A percentile compares a stretch with the other conserved stretches of the same genome.
Evolutionary conservation across 2,329 filamentous ascomycete genomes (phyloP).

Genomic region (Paraphaeosphaeria sporulosa): DNA sequence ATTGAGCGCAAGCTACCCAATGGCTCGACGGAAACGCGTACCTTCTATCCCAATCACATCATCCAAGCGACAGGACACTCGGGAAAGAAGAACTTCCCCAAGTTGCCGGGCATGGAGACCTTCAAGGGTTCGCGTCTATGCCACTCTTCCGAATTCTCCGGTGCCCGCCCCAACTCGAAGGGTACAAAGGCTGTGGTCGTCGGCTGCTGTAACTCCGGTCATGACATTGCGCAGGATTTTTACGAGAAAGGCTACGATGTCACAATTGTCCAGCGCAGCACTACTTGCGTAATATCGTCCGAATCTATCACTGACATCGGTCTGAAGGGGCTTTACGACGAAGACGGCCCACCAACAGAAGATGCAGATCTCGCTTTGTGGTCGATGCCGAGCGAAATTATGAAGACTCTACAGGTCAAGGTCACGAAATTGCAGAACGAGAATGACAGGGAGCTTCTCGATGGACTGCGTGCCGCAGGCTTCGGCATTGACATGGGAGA

Average conservation of each 20-base stretch:
- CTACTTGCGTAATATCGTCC: constrained; percentile 49
- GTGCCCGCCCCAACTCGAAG: constrained; percentile 40
- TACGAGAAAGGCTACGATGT: constrained; percentile 51
- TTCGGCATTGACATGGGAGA: constrained; percentile 51
- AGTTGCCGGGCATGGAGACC: constrained; percentile 36
- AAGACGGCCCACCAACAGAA: constrained; percentile 36
- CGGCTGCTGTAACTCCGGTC: constrained; percentile 58
- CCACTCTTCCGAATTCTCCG: constrained; percentile 41
- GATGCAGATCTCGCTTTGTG: constrained; percentile 41
- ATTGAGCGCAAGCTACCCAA: constrained; percentile 34
- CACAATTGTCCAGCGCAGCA: constrained; percentile 57
- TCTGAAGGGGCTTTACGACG: constrained; percentile 39
- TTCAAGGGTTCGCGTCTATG: constrained; percentile 50
- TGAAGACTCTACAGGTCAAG: constrained; percentile 40
- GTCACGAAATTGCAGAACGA: constrained; percentile 37
- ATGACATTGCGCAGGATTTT: constrained; percentile 60
- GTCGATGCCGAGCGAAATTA: constrained; percentile 45
- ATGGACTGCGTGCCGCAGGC: constrained; percentile 52
- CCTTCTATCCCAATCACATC: constrained; percentile 39
- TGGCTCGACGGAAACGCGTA: constrained; percentile 32
- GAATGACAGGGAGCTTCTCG: constrained; percentile 48
- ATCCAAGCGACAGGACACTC: constrained; percentile 43
- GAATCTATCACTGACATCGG: constrained; percentile 36
- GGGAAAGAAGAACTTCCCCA: constrained; percentile 43
- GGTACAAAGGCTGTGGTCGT: constrained; percentile 57